Base-by-base conservation (phyloP, 257 asterid species). In the Solanum sparsipilum region DNA sequence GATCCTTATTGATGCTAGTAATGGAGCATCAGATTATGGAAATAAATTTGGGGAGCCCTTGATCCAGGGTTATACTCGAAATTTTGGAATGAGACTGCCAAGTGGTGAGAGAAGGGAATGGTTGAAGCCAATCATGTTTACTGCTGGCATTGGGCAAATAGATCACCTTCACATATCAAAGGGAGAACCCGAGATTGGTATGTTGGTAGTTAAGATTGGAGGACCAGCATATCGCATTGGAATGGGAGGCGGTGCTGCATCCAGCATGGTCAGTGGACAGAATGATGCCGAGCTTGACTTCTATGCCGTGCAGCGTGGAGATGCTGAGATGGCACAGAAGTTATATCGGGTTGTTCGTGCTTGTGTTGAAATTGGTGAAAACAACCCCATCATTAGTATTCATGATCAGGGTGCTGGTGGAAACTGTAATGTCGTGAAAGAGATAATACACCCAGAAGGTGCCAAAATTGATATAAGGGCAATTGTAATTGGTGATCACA, bases 181-280 rank as follows among this genome's bases (percentile, higher is more conserved):
- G 90, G 98, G 98, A 46, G 98, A 95, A 88, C 98, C 99, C 8
- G 98, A 95, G 84, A 75, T 97, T 39, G 99, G 99, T 67, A 97
- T 97, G 99, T 63, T 97, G 39, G 99, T 97, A 86, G 98, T 95
- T 60, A 95, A 96, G 96, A 96, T 97, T 89, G 98, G 99, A 84
- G 98, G 99, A 67, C 98, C 98, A 7, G 98, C 98, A 7, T 96
- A 97, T 89, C 98, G 98, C 83, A 96, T 96, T 87, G 99, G 98
- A 65, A 96, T 97, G 99, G 98, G 98, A 13, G 98, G 98, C 86
- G 98, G 99, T 89, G 99, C 99, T 88, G 98, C 99, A 18, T 97
- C 99, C 75, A 97, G 98, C 92, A 97, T 97, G 99, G 99, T 96
- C 72, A 97, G 99, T 89, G 99, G 99, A 74, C 99, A 97, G 90